Base-by-base conservation (phyloP, 225 moss, liverwort and hornwort species). In the Neckera pumila region DNA sequence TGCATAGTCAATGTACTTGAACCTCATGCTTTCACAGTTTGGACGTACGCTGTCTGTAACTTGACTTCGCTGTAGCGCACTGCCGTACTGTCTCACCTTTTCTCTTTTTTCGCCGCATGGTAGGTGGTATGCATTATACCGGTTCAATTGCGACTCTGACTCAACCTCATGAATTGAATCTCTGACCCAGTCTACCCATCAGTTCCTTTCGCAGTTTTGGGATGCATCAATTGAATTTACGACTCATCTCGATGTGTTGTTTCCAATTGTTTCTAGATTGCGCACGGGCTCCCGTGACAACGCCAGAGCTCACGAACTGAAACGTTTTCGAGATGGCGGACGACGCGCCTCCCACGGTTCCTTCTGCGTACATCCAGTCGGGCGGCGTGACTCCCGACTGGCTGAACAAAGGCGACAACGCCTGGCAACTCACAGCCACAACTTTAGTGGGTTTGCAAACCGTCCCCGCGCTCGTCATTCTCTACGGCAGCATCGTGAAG, bases 331-430 rank as follows among this genome's bases (percentile, higher is more conserved):
- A 87, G 87, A 91, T 91, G 92, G 88, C 90, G 79, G 81, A 75
- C 49, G 60, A 60, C n/a, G 62, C 75, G 18, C 17, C 10, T 77
- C 91, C 91, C 1, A 84, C 63, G 57, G 12, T 91, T 51, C 88
- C 92, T 2, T 5, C 21, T 47, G 90, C 88, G 28, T 92, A 92
- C 62, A 53, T 61, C 36, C 65, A 85, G 66, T 34, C n/a, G 6
- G 91, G 91, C 25, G 92, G 89, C 18, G 89, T 85, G 49, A 2
- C 6, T 27, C 94, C 94, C 16, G 94, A 91, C 34, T 94, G 93
- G 94, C 67, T 94, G 64, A 94, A 94, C 90, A 94, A 94, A 61
- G 94, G 94, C 18, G 93, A 94, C 87, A 94, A 94, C 75, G 92
- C 94, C 34, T 94, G 94, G 94, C 93, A 93, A 79, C 8, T 94